These are phyloP conservation scores for Cyclotella atomus DNA, from an alignment of 108 stramenopile genomes.

Conservation along the genomic window DNA sequence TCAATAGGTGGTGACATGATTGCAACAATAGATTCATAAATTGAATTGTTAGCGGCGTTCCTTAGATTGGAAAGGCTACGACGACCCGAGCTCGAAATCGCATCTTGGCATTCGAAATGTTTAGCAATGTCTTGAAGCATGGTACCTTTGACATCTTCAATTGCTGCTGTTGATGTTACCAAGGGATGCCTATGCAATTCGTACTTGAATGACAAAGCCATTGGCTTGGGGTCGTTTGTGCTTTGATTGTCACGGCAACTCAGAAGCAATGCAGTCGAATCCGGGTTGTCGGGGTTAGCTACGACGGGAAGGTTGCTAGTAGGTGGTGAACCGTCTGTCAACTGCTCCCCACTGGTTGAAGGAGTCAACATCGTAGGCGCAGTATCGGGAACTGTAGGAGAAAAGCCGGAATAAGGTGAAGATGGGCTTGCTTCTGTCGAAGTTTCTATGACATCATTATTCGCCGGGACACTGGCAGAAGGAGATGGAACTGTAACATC, in stretches of 20 bases:
- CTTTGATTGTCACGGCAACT: not conserved
- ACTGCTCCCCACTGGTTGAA: not conserved
- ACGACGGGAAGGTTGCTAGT: not conserved
- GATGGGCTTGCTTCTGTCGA: not conserved
- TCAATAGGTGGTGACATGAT: conserved; percentile 25
- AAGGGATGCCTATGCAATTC: conserved; percentile 37
- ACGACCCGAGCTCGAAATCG: not conserved
- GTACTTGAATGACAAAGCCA: conserved; percentile 31
- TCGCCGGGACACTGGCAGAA: not conserved
- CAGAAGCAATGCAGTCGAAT: conserved; percentile 6
- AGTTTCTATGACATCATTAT: too few species aligned
- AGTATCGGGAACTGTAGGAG: not conserved
- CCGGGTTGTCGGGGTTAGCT: not conserved
- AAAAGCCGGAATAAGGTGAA: not conserved
- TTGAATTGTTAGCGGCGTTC: not conserved
- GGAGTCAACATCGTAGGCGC: not conserved
- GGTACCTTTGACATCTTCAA: conserved; percentile 26
- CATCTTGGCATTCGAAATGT: conserved; percentile 14
- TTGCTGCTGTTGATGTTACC: conserved; percentile 7
- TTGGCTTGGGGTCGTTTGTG: conserved; percentile 11
- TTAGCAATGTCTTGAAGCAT: conserved; percentile 31
- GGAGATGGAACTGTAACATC: not conserved
- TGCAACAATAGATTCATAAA: conserved; percentile 15
- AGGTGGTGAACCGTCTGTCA: not conserved
- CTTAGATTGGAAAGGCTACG: not conserved